phyloP scores from a whole-genome alignment of 306 rosid species.

The Cercis canadensis region DNA sequence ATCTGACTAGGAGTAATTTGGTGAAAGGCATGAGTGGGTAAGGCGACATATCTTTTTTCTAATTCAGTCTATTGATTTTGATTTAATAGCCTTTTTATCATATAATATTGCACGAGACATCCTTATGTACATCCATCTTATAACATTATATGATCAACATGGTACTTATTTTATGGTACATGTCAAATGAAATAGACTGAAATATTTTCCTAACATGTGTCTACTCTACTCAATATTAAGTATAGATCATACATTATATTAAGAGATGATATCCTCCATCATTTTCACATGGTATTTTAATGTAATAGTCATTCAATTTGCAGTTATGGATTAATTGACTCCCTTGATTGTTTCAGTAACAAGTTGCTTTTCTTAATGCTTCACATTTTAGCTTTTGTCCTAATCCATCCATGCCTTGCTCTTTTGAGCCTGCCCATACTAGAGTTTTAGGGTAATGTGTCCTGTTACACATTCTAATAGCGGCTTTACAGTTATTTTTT shows the following conservation, averaged over 20 bases:
- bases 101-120: background rate
- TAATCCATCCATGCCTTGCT: no score
- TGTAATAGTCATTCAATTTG: background rate
- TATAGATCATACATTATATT: background rate
- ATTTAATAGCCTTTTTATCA: background rate
- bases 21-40: background rate
- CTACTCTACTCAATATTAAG: no score
- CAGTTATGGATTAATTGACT: background rate
- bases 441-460: no score
- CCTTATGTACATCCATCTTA: background rate
- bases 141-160: background rate
- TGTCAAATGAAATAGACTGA: constrained; percentile 1
- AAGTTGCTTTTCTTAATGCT: no score
- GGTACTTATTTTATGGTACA: background rate
- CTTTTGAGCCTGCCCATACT: no score
- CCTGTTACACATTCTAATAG: no score
- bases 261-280: background rate
- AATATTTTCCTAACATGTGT: no score
- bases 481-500: no score
- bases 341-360: no score
- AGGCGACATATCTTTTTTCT: no score
- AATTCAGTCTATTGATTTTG: no score
- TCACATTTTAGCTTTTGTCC: no score
- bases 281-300: background rate
- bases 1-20: background rate